These are phyloP conservation scores for Fomitopsis pinicola DNA, from an alignment of 1,284 basidiomycete species.

Conservation along the genomic window DNA sequence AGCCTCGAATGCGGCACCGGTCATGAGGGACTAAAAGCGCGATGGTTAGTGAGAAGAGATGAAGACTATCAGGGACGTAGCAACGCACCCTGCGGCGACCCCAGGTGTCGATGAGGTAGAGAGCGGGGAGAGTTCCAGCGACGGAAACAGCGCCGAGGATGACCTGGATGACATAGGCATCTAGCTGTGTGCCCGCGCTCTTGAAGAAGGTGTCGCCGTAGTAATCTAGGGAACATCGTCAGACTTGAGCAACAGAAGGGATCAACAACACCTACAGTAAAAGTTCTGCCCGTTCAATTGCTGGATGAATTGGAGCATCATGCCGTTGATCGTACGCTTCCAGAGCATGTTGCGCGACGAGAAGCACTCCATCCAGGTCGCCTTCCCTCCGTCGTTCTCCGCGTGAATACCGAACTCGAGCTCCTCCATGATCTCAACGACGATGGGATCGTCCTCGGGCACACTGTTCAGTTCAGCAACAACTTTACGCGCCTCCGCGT, in stretches of 20 bases:
- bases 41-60: background rate
- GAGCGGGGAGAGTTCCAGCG: slow-evolving; percentile 58
- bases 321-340: slow-evolving; percentile 70
- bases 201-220: slow-evolving; percentile 81
- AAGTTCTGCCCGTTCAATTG: slow-evolving; percentile 77
- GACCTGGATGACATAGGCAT: slow-evolving; percentile 69
- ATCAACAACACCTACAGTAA: slow-evolving; percentile 45
- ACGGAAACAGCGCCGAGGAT: slow-evolving; percentile 71
- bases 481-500: slow-evolving; percentile 53
- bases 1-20: slow-evolving; percentile 60
- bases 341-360: slow-evolving; percentile 63
- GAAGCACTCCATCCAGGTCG: slow-evolving; percentile 79
- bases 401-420: slow-evolving; percentile 63
- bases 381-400: slow-evolving; percentile 76
- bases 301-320: slow-evolving; percentile 82
- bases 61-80: background rate
- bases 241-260: background rate
- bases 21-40: slow-evolving; percentile 49
- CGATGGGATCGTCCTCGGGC: slow-evolving; percentile 54
- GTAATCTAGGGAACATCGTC: slow-evolving; percentile 44
- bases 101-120: slow-evolving; percentile 64
- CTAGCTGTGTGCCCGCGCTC: slow-evolving; percentile 36
- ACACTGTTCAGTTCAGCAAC: slow-evolving; percentile 67
- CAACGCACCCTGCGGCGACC: slow-evolving; percentile 50
- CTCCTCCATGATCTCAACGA: slow-evolving; percentile 61